phyloP scores from a whole-genome alignment of 2,329 filamentous ascomycete genomes.

The Gremmenia infestans region DNA sequence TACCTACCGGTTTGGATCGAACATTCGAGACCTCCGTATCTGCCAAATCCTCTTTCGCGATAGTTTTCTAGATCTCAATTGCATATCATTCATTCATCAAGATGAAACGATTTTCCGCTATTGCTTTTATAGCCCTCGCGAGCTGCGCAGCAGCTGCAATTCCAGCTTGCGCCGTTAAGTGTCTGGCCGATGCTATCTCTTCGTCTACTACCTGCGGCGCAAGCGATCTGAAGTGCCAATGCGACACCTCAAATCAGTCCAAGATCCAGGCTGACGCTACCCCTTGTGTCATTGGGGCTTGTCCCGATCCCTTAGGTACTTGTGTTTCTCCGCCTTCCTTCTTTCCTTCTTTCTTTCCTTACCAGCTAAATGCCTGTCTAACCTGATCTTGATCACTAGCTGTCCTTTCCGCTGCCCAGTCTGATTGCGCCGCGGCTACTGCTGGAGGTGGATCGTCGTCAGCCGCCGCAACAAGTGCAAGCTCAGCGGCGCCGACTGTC shows the following conservation, averaged over 20 bases:
- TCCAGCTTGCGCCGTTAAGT: conserved; percentile 20
- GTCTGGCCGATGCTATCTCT: conserved; percentile 18
- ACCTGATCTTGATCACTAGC: conserved; percentile 1
- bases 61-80: neutral
- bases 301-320: conserved; percentile 5
- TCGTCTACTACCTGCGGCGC: conserved; percentile 16
- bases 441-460: neutral
- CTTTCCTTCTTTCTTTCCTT: neutral
- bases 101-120: conserved; percentile 21
- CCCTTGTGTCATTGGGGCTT: conserved; percentile 19
- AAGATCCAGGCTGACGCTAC: conserved; percentile 20
- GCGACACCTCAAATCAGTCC: conserved; percentile 10
- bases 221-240: conserved; percentile 21
- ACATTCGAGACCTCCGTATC: too few species aligned
- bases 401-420: conserved; percentile 9
- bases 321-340: neutral
- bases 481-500: too few species aligned
- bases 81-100: conserved; percentile 2
- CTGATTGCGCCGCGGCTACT: neutral
- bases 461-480: neutral
- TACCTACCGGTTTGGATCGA: too few species aligned
- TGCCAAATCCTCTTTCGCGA: too few species aligned
- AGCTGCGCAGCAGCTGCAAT: conserved; percentile 13
- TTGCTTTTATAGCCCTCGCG: conserved; percentile 15
- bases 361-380: neutral